Evolutionary conservation across 345 rosid species (phyloP).

Genomic region (Eucalyptus tenuipes): DNA sequence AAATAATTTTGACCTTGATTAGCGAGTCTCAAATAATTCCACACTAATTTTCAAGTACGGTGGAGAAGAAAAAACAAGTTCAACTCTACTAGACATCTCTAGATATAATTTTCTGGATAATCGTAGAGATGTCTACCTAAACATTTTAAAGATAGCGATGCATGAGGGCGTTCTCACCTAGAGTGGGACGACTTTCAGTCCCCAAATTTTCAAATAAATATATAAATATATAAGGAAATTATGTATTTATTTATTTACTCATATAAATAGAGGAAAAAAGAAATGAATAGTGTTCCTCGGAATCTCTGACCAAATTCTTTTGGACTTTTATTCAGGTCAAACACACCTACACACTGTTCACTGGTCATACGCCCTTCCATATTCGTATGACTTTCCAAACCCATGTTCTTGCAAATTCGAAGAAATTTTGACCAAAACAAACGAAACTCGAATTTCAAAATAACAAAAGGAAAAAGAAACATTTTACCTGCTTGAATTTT

Average conservation of each 20-base stretch:
- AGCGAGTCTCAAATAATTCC: not conserved
- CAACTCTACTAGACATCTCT: not conserved
- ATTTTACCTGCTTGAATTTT: not conserved
- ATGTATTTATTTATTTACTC: not conserved
- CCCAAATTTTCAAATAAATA: not conserved
- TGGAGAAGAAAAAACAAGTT: not conserved
- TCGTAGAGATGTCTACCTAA: not conserved
- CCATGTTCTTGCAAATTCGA: not conserved
- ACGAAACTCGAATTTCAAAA: not conserved
- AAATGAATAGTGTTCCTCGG: not conserved
- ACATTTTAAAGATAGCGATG: not conserved
- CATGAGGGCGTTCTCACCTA: not conserved
- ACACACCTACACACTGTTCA: not conserved
- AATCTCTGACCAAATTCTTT: not conserved
- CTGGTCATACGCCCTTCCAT: not conserved
- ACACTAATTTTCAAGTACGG: not conserved
- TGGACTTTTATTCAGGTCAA: not conserved
- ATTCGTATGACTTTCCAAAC: not conserved
- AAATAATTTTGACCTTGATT: not conserved
- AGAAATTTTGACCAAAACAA: not conserved
- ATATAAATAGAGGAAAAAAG: not conserved
- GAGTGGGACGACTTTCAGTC: not conserved
- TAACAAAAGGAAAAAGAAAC: not conserved
- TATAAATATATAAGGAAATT: not conserved
- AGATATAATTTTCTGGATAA: not conserved